Evolutionary conservation across 129 eudicot genomes (phyloP).

Genomic region (Flaveria robusta): DNA sequence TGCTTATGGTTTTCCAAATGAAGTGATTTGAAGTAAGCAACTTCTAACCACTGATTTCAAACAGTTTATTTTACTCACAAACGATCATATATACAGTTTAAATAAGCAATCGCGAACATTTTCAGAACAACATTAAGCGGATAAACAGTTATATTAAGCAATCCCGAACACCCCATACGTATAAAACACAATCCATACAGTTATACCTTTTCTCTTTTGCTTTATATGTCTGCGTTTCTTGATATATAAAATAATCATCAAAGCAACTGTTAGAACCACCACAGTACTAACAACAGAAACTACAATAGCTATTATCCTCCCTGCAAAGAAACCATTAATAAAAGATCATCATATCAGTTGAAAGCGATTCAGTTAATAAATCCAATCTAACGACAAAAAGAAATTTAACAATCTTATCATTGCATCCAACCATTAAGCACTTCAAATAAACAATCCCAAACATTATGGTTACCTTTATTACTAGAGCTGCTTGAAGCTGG

Average conservation of each 20-base stretch:
- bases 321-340: constrained; percentile 42
- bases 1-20: not conserved
- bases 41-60: not conserved
- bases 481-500: constrained; percentile 44
- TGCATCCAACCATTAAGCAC: not conserved
- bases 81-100: not conserved
- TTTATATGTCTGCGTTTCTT: constrained; percentile 52
- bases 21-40: not conserved
- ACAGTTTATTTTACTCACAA: not conserved
- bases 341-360: not conserved
- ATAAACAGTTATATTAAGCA: not conserved
- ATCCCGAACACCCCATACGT: not conserved
- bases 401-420: no score
- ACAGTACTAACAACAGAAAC: constrained; percentile 60
- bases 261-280: constrained; percentile 50
- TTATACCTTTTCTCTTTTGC: constrained; percentile 70
- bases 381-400: no score
- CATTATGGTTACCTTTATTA: constrained; percentile 34
- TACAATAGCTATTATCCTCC: constrained; percentile 44
- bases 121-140: not conserved
- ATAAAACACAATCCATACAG: not conserved
- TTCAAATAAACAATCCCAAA: not conserved
- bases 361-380: no score
- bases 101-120: not conserved
- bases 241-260: constrained; percentile 46